These are phyloP conservation scores for Purpureocillium takamizusanense DNA, from an alignment of 2,329 filamentous ascomycete species.

Conservation along the genomic window DNA sequence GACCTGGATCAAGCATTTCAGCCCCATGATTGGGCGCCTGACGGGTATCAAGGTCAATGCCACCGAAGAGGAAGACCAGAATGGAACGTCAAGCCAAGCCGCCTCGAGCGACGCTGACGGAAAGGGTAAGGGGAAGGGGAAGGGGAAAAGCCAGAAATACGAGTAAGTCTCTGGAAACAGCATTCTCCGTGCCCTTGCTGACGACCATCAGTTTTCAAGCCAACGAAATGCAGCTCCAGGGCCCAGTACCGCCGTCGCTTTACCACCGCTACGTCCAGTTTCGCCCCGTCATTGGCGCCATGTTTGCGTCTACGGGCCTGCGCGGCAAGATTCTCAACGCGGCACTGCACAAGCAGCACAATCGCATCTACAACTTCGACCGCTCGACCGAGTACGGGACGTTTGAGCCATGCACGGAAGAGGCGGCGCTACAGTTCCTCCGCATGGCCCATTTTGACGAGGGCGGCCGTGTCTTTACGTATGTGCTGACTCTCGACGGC, in stretches of 20 bases:
- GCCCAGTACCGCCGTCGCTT: slow-evolving; percentile 69
- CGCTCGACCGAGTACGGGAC: slow-evolving; percentile 62
- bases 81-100: not conserved
- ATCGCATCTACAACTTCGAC: slow-evolving; percentile 83
- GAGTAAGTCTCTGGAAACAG: slow-evolving; percentile 47
- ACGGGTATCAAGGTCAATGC: slow-evolving; percentile 61
- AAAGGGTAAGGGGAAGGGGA: slow-evolving; percentile 22
- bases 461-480: slow-evolving; percentile 82
- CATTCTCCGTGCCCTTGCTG: not conserved
- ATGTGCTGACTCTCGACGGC: slow-evolving; percentile 80
- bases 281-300: slow-evolving; percentile 76
- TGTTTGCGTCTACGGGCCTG: slow-evolving; percentile 74
- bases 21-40: slow-evolving; percentile 77
- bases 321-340: slow-evolving; percentile 74
- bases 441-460: slow-evolving; percentile 81
- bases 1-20: slow-evolving; percentile 75
- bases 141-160: slow-evolving; percentile 58
- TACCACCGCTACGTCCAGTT: slow-evolving; percentile 95
- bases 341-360: slow-evolving; percentile 83
- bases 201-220: slow-evolving; percentile 68
- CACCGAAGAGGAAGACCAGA: slow-evolving; percentile 41
- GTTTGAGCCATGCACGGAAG: slow-evolving; percentile 56
- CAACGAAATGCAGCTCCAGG: slow-evolving; percentile 78
- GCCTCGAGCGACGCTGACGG: slow-evolving; percentile 3
- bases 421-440: slow-evolving; percentile 72